Percentiles rank a stretch among this genome's conserved stretches.
Evolutionary conservation across 2,329 filamentous ascomycete genomes (phyloP).

Genomic region (Aureobasidium sp.): DNA sequence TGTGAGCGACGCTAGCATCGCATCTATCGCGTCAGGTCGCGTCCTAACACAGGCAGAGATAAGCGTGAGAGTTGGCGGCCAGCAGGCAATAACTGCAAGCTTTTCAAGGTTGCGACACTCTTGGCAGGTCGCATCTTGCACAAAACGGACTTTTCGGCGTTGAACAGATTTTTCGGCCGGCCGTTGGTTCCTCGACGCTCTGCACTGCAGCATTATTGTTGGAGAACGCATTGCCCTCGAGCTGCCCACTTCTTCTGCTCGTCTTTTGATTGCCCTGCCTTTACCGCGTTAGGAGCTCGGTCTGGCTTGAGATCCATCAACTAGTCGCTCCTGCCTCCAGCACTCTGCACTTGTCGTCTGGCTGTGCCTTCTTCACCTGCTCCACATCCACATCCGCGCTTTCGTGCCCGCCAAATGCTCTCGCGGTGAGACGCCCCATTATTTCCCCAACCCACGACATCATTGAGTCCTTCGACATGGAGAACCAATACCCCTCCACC

Average conservation of each 20-base stretch:
- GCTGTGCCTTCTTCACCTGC: slow-evolving; percentile 10
- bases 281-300: slow-evolving; percentile 9
- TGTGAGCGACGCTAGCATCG: background rate
- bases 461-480: slow-evolving; percentile 21
- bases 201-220: background rate
- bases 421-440: slow-evolving; percentile 16
- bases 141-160: slow-evolving; percentile 15
- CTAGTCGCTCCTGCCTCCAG: slow-evolving; percentile 5
- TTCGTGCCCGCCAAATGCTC: slow-evolving; percentile 13
- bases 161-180: slow-evolving; percentile 15
- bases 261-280: slow-evolving; percentile 12
- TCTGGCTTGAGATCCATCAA: slow-evolving; percentile 12
- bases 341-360: slow-evolving; percentile 15
- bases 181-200: slow-evolving; percentile 13
- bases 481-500: slow-evolving; percentile 24
- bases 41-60: slow-evolving; percentile 5
- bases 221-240: slow-evolving; percentile 18
- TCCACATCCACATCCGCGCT: slow-evolving; percentile 6
- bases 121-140: background rate
- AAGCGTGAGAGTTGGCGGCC: too few relatives aligned
- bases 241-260: slow-evolving; percentile 9
- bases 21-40: slow-evolving; percentile 8
- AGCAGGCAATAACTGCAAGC: background rate
- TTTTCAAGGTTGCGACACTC: slow-evolving; percentile 6
- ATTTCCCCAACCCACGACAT: slow-evolving; percentile 17